phyloP scores from a whole-genome alignment of 2,329 filamentous ascomycete genomes.

The Escovopsis weberi region DNA sequence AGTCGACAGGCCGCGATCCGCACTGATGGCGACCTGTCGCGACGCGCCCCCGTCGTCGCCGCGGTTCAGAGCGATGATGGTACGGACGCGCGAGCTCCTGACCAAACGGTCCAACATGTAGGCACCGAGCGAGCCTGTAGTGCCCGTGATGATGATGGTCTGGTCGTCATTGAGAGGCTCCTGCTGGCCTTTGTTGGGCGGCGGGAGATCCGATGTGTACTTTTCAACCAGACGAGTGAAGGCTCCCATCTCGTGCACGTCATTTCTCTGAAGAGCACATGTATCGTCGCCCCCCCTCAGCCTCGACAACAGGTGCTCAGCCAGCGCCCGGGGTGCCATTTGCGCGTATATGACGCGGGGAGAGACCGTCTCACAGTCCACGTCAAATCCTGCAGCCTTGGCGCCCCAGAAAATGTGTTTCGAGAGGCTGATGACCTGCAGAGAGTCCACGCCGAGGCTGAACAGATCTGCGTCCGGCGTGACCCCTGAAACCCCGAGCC shows the following conservation, averaged over 20 bases:
- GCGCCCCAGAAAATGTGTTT: slow-evolving; percentile 10
- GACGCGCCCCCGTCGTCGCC: slow-evolving; percentile 20
- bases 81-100: slow-evolving; percentile 9
- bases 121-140: slow-evolving; percentile 75
- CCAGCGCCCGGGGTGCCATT: slow-evolving; percentile 14
- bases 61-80: slow-evolving; percentile 15
- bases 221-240: slow-evolving; percentile 11
- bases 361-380: slow-evolving; percentile 7
- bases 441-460: slow-evolving; percentile 23
- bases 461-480: slow-evolving; percentile 22
- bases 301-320: slow-evolving; percentile 5
- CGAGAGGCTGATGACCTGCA: slow-evolving; percentile 20
- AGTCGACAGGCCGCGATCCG: slow-evolving; percentile 23
- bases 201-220: slow-evolving; percentile 16
- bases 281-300: slow-evolving; percentile 3
- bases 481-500: slow-evolving; percentile 8
- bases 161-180: slow-evolving; percentile 15
- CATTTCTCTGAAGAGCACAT: neutral
- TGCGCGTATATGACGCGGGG: slow-evolving; percentile 16
- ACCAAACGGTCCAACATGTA: slow-evolving; percentile 41
- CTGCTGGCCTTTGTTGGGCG: slow-evolving; percentile 8
- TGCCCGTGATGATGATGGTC: slow-evolving; percentile 71
- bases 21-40: slow-evolving; percentile 23
- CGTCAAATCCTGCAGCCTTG: slow-evolving; percentile 6
- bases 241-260: neutral